A percentile compares a stretch with the other conserved stretches of the same genome.
Evolutionary conservation across 2,329 filamentous ascomycete species (phyloP).

Genomic region (Trichoderma arundinaceum): DNA sequence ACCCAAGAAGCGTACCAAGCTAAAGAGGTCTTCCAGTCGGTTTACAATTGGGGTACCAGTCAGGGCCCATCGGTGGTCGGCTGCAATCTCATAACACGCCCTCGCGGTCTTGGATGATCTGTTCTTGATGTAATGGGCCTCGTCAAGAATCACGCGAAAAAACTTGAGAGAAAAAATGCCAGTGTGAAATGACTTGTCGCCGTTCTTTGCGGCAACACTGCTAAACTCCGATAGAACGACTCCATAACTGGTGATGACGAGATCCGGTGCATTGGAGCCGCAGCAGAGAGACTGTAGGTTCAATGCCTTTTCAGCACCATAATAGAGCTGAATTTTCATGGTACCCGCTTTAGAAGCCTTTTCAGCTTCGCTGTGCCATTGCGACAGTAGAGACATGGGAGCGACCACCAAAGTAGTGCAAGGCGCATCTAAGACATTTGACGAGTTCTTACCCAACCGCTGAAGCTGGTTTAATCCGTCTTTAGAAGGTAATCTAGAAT

Average conservation of each 20-base stretch:
- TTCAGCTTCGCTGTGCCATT: conserved; percentile 95
- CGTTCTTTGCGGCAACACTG: conserved; percentile 69
- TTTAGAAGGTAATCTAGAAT: conserved; percentile 43
- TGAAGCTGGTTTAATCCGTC: conserved; percentile 65
- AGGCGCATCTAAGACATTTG: conserved; percentile 70
- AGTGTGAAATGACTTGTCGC: conserved; percentile 67
- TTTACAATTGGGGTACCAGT: conserved; percentile 98
- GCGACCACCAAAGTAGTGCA: conserved; percentile 95
- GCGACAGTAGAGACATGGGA: conserved; percentile 92
- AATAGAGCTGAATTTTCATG: conserved; percentile 86
- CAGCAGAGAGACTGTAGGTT: conserved; percentile 83
- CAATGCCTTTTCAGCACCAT: conserved; percentile 80
- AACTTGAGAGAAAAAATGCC: conserved; percentile 93
- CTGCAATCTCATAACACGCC: conserved; percentile 88
- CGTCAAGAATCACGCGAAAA: conserved; percentile 93
- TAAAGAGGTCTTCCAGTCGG: conserved; percentile 91
- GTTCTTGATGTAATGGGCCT: conserved; percentile 92
- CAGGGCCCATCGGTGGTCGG: conserved; percentile 87
- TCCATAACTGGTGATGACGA: conserved; percentile 95
- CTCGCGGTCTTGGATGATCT: conserved; percentile 90
- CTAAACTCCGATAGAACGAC: conserved; percentile 85
- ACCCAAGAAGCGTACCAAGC: conserved; percentile 85
- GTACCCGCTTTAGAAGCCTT: conserved; percentile 87
- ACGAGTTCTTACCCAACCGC: conserved; percentile 62
- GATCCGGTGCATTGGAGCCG: conserved; percentile 79